Evolutionary conservation across 495 filamentous ascomycete genomes (phyloP).

Genomic region (Pseudomonodictys pantanalensis): DNA sequence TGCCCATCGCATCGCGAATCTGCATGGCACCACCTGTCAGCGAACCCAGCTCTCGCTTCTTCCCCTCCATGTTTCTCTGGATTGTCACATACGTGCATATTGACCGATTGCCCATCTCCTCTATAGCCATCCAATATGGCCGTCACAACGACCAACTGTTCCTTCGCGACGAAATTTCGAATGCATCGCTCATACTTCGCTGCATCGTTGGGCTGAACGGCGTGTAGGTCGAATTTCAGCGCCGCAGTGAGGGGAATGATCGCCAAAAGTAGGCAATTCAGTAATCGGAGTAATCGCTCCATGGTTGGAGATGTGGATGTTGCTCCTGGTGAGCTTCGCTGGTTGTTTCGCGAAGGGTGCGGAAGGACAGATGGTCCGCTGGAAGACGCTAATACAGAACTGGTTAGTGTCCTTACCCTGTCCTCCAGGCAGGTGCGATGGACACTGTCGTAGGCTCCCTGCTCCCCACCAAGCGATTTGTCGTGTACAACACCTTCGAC

Average conservation of each 20-base stretch:
- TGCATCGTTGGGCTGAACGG: conserved; percentile 56
- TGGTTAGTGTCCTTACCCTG: background rate
- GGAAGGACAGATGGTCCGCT: conserved; percentile 13
- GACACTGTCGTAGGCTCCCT: no score
- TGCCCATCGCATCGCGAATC: conserved; percentile 93
- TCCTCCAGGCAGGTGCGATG: no score
- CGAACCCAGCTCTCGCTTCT: background rate
- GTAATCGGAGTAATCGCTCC: conserved; percentile 24
- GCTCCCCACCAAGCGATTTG: no score
- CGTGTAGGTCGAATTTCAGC: conserved; percentile 89
- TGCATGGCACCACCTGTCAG: conserved; percentile 40
- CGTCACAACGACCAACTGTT: conserved; percentile 98
- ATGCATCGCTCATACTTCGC: conserved; percentile 80
- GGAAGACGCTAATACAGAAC: background rate
- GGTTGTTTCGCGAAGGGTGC: conserved; percentile 2
- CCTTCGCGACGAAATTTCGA: conserved; percentile 89
- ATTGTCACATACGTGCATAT: conserved; percentile 79
- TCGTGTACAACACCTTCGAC: no score
- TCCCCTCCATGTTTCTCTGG: no score
- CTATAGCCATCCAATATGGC: conserved; percentile 77
- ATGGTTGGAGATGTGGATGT: conserved; percentile 18
- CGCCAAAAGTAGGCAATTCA: conserved; percentile 27
- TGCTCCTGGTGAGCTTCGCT: conserved; percentile 5
- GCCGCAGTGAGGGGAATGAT: conserved; percentile 61
- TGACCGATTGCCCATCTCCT: conserved; percentile 89